Evolutionary conservation across 345 rosid species (phyloP), one percentile per base, ranked within the genome.

Genomic region (Reutealis trisperma): DNA sequence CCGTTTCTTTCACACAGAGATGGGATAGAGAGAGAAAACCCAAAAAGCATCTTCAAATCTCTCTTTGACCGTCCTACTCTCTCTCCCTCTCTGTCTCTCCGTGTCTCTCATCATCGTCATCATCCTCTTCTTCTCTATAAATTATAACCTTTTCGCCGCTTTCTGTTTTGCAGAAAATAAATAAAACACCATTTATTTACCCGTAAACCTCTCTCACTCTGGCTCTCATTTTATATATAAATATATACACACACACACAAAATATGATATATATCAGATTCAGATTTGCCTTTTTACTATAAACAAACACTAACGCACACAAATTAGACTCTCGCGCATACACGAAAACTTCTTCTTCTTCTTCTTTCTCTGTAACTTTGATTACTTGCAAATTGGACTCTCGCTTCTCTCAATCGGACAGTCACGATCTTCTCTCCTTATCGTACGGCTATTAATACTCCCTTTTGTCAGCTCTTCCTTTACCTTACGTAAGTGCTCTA

Each of bases 371-470:
- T 37, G 41, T 37, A 4, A 37, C 41, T 5, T 37, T 37, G 41
- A 37, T 37, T 37, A 37, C 41, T 37, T 37, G 6, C 5, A 37
- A 37, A 37, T 37, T 37, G 5, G 55, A 51, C 16, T 32, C 44
- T 25, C 37, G 2, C 44, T 18, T 63, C 37, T 14, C 69, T 65
- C 75, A 77, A 86, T 79, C 82, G 64, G 82, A 78, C 90, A 84
- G 83, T 77, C 74, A 67, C 74, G 83, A 84, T 85, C 88, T 83
- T 79, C 76, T 82, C 76, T 10, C 74, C 55, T n/a, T 58, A 80
- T 85, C 89, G 76, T 84, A 79, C 88, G 84, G 79, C 79, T 62
- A 52, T 83, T 81, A 75, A 37, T 37, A 37, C 6, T 37, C 78
- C 77, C 71, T 63, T 61, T 44, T 76, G 74, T 73, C 83, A 75